A percentile compares a stretch with the other conserved stretches of the same genome.
Conservation (phyloP, 2,329 filamentous ascomycete species). For the Trichoderma koningii region DNA sequence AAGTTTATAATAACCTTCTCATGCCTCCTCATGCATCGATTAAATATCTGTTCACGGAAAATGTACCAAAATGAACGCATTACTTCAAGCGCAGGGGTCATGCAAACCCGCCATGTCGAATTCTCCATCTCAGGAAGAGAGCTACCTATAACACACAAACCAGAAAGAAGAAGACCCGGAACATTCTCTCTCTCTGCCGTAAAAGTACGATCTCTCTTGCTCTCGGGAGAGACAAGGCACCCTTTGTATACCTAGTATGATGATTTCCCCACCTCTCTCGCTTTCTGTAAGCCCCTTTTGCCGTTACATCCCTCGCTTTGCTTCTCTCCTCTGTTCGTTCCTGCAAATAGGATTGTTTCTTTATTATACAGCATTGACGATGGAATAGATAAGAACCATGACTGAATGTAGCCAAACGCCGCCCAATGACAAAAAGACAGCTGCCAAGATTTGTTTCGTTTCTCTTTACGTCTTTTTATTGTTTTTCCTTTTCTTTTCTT, state of each 20-base stretch:
- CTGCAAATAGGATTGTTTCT: constrained; percentile 1
- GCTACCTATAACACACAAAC: neutral
- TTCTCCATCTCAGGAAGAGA: neutral
- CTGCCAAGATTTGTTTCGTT: constrained; percentile 16
- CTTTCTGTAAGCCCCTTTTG: neutral
- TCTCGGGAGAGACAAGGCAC: neutral
- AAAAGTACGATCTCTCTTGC: neutral
- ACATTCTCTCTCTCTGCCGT: neutral
- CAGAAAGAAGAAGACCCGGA: neutral
- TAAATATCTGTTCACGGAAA: too few relatives aligned
- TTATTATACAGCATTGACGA: constrained; percentile 27
- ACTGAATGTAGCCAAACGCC: constrained; percentile 21
- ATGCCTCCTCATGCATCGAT: too few relatives aligned
- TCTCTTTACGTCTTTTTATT: constrained; percentile 23
- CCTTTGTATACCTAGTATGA: constrained; percentile 6
- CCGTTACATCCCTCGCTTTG: too few relatives aligned
- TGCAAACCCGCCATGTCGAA: neutral
- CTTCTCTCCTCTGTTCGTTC: neutral
- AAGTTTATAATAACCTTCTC: too few relatives aligned
- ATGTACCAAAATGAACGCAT: too few relatives aligned
- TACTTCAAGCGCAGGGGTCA: too few relatives aligned
- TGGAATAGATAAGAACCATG: constrained; percentile 18
- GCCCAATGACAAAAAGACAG: constrained; percentile 26
- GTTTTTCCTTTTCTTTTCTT: neutral
- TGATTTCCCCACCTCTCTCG: too few relatives aligned